Evolutionary conservation across 1,139 yeast species (phyloP), one percentile per base, ranked within the genome.

Genomic region (Sugiyamaella paludigena): DNA sequence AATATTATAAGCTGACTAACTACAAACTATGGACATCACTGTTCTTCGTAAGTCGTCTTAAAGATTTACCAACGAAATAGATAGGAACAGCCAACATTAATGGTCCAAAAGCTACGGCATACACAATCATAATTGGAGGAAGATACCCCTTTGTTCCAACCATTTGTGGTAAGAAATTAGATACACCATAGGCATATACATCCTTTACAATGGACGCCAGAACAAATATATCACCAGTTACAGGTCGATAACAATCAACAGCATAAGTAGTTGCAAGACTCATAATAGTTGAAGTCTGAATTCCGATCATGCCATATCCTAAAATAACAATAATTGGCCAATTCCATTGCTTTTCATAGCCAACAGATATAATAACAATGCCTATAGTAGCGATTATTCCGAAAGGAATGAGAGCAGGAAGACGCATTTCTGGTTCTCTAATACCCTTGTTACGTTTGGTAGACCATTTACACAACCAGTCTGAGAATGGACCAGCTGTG

Each of bases 171-270:
- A 58, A 32, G 40, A 49, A 58, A 37, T 56, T 54, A n/a, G 59
- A 49, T 8, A 56, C 58, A 11, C 61, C 61, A 31, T 58, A 57
- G 1, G 57, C 61, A 55, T 58, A 58, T 2, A 72, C 58, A 58
- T 76, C 75, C 58, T 78, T 69, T 36, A 73, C 59, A 49, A 76
- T 71, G 31, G 75, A 65, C 63, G 75, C 72, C 48, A 69, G 62
- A 7, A 75, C 78, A 58, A 75, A 59, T 13, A 70, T 67, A 55
- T 75, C 79, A 53, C 76, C 71, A 2, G 77, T 76, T 53, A 74
- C 65, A 9, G 67, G 64, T 11, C 69, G 73, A 53, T 74, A 75
- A 51, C 71, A 59, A 48, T 75, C 79, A 43, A 74, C 69, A 2
- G 74, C 71, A 54, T 74, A 75, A 0, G 76, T 69, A 45, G 73